Percentiles rank a stretch among this genome's conserved stretches.
Evolutionary conservation across 768 basidiomycete genomes (phyloP).

Genomic region (Tricholoma hemisulphureum): DNA sequence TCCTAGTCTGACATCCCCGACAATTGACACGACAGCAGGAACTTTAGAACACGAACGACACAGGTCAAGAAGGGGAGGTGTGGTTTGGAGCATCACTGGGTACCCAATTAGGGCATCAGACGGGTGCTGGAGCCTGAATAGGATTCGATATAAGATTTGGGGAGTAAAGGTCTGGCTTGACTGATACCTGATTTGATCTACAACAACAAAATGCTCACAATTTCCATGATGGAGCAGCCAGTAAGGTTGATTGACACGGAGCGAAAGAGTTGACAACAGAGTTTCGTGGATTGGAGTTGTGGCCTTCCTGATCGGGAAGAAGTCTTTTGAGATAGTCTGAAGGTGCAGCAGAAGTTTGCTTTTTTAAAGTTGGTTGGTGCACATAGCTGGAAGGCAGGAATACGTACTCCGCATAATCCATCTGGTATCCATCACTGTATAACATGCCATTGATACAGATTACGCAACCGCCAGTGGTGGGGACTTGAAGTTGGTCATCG

Average conservation of each 20-base stretch:
- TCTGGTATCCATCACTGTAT: constrained; percentile 52
- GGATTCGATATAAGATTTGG: not conserved
- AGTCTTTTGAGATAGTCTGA: constrained; percentile 31
- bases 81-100: constrained; percentile 65
- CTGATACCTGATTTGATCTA: constrained; percentile 69
- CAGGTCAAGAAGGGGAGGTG: constrained; percentile 56
- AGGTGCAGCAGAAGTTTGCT: constrained; percentile 26
- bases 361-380: constrained; percentile 37
- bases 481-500: constrained; percentile 26
- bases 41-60: constrained; percentile 72
- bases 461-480: constrained; percentile 37
- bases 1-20: constrained; percentile 70
- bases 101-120: constrained; percentile 58
- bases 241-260: constrained; percentile 74
- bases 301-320: constrained; percentile 35
- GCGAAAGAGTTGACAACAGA: constrained; percentile 48
- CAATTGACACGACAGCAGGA: constrained; percentile 65
- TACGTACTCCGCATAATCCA: constrained; percentile 57
- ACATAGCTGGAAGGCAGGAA: constrained; percentile 19
- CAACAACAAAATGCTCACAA: constrained; percentile 76
- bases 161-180: not conserved
- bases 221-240: constrained; percentile 79
- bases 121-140: constrained; percentile 53
- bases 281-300: constrained; percentile 47
- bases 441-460: constrained; percentile 61